Conservation (phyloP, 2,329 filamentous ascomycete species). For the Fusarium bactridioides region DNA sequence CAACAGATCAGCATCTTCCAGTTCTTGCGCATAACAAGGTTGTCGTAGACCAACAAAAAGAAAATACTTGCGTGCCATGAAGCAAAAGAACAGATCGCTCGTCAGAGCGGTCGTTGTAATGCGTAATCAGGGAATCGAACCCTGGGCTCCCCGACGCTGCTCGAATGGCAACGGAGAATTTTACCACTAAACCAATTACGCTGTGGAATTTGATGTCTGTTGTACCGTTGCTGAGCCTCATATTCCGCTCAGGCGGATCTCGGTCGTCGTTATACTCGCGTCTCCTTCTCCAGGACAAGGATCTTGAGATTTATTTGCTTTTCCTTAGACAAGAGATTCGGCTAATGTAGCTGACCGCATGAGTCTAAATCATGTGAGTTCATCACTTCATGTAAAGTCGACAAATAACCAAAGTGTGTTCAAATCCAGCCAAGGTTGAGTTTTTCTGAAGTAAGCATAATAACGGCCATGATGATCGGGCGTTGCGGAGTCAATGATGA, state of each 20-base stretch:
- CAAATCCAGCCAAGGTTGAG: not conserved
- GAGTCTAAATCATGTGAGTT: constrained; percentile 23
- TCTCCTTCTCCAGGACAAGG: not conserved
- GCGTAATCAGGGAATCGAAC: constrained; percentile 33
- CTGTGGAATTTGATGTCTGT: not conserved
- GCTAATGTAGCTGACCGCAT: constrained; percentile 25
- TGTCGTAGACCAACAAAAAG: not conserved
- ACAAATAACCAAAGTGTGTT: not conserved
- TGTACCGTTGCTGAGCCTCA: accelerated
- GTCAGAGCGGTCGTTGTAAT: not conserved
- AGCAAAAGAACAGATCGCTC: not conserved
- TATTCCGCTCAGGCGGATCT: accelerated
- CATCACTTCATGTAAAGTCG: not conserved
- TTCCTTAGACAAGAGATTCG: not conserved
- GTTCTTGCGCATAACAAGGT: not conserved
- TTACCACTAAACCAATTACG: constrained; percentile 22
- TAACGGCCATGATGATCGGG: not conserved
- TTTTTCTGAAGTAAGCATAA: constrained; percentile 3
- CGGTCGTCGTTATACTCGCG: not conserved
- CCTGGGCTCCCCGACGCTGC: constrained; percentile 24
- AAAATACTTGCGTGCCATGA: not conserved
- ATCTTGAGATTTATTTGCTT: not conserved
- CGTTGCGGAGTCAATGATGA: not conserved
- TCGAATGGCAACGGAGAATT: constrained; percentile 15
- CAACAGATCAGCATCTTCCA: not conserved